Evolutionary conservation across 805 yeast genomes (phyloP), one percentile per base, ranked within the genome.

Genomic region (Schizosaccharomyces cryophilus): DNA sequence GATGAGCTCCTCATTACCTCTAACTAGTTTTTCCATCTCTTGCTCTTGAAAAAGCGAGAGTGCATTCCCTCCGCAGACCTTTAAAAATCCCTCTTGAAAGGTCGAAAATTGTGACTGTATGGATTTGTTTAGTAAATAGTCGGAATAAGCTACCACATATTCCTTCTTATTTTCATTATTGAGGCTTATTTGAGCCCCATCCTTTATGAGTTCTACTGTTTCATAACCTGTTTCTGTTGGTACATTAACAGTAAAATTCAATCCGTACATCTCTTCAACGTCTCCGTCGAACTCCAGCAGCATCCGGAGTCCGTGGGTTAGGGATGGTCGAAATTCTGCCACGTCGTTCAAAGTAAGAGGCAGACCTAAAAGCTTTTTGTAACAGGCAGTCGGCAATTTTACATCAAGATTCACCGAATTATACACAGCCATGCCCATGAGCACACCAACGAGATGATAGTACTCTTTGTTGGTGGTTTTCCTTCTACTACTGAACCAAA

Each of bases 401-500:
- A 90, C 73, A 68, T 88, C 95, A 58, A 90, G 73, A 59, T 89
- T 87, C 0, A 88, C 84, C 0, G 96, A 85, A 70, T 90, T 93
- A 70, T 86, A 87, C 42, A 93, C 82, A 0, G 97, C 96, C 65
- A 93, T 75, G 0, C 96, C 97, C 51, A 93, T 71, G 1, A 88
- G 83, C 1, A 85, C 85, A 0, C 98, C 98, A 61, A 88, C 83
- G 45, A 87, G 73, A 71, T 83, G 89, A 54, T 65, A 66, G 60
- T 66, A 64, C 35, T 62, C 64, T 64, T 64, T 58, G 63, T 66
- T 60, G 61, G 62, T 38, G 26, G 51, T 15, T 7, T 5, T 13
- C 9, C 3, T n/a, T 54, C 61, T 67, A 19, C 64, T 62, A 51
- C 66, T 66, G 70, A 90, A 89, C 95, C 96, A 93, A 60, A 83